Percentiles rank a stretch among this genome's conserved stretches.
phyloP scores from a whole-genome alignment of 805 yeast genomes.

The Metschnikowia lunata region DNA sequence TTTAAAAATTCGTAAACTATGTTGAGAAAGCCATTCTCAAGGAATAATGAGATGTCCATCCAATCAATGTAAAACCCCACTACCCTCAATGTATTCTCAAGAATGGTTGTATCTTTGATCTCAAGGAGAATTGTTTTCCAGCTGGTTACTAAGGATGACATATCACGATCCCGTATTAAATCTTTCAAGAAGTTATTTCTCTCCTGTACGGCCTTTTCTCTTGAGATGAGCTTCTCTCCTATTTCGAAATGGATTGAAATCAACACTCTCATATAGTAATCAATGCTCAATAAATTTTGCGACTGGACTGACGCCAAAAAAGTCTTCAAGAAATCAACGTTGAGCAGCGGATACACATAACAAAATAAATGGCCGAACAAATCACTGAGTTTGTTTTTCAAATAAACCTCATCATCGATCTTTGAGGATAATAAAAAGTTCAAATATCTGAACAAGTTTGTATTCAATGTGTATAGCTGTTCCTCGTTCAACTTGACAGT shows the following conservation, averaged over 20 bases:
- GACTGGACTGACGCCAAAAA: constrained; percentile 21
- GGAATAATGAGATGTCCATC: constrained; percentile 79
- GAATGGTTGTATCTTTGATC: constrained; percentile 35
- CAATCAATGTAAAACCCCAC: constrained; percentile 88
- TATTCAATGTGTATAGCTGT: constrained; percentile 44
- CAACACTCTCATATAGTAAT: constrained; percentile 71
- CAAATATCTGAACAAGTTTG: constrained; percentile 45
- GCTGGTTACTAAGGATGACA: constrained; percentile 54
- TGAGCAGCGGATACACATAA: constrained; percentile 29
- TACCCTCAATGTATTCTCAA: constrained; percentile 55
- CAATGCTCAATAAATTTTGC: constrained; percentile 33
- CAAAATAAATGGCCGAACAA: constrained; percentile 34
- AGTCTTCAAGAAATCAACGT: constrained; percentile 32
- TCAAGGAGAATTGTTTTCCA: constrained; percentile 60
- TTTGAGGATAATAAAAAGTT: constrained; percentile 20
- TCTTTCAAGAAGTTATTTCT: constrained; percentile 77
- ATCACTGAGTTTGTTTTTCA: constrained; percentile 35
- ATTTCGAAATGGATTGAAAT: constrained; percentile 81
- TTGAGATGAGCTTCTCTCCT: constrained; percentile 81
- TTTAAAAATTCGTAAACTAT: constrained; percentile 57
- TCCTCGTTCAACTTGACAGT: constrained; percentile 42
- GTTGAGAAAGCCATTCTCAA: constrained; percentile 54
- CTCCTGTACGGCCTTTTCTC: constrained; percentile 58
- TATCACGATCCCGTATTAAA: constrained; percentile 70
- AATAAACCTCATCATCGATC: constrained; percentile 24